Percentiles rank a stretch among this genome's conserved stretches.
These are phyloP conservation scores for Ettlia oleoabundans DNA, from an alignment of 139 green algal genomes.

Conservation along the genomic window DNA sequence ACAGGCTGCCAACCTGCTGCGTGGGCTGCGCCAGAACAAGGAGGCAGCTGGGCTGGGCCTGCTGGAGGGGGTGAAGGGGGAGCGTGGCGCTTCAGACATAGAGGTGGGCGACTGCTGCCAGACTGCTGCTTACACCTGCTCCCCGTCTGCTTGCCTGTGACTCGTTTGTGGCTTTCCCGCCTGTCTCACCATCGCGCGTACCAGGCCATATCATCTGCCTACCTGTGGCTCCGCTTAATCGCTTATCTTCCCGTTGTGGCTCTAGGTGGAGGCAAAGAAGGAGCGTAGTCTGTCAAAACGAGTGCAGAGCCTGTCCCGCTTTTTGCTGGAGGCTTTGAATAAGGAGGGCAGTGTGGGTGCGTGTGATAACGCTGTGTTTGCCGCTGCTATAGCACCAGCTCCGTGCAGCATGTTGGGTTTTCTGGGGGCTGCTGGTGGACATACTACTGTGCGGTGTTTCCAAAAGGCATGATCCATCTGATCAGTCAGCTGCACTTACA, in stretches of 20 bases:
- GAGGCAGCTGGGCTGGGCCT: slow-evolving; percentile 87
- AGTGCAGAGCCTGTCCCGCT: slow-evolving; percentile 82
- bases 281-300: slow-evolving; percentile 68
- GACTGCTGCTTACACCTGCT: neutral
- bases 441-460: no score
- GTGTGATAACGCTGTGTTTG: no score
- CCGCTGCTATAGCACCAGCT: no score
- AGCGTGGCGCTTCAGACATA: slow-evolving; percentile 33
- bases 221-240: neutral
- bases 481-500: no score
- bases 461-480: no score
- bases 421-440: no score
- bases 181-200: neutral
- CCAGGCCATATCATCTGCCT: neutral
- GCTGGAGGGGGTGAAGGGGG: slow-evolving; percentile 69
- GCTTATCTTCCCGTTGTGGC: neutral
- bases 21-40: slow-evolving; percentile 79
- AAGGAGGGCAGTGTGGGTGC: slow-evolving; percentile 53
- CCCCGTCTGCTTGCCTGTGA: neutral
- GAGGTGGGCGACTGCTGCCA: neutral
- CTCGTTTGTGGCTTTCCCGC: no score
- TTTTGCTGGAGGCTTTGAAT: slow-evolving; percentile 89
- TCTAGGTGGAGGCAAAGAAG: slow-evolving; percentile 52
- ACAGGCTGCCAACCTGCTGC: slow-evolving; percentile 88
- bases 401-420: no score